phyloP scores from a whole-genome alignment of 345 rosid species.

The Dimocarpus longan region DNA sequence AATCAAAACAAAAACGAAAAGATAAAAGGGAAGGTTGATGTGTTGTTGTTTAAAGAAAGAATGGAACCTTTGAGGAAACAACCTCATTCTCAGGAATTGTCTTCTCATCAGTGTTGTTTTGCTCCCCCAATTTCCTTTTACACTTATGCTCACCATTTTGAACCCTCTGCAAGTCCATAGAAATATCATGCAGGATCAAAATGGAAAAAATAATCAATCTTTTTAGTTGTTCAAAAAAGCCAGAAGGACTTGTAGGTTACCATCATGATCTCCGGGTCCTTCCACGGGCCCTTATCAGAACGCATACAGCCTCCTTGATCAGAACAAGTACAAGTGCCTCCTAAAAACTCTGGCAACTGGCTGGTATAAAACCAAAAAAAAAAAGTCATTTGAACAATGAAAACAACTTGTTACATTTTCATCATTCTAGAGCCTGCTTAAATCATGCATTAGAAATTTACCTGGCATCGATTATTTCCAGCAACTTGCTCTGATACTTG shows the following conservation, averaged over 20 bases:
- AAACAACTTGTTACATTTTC: neutral
- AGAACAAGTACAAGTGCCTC: slow-evolving; percentile 91
- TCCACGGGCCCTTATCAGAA: slow-evolving; percentile 98
- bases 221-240: neutral
- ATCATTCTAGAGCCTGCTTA: neutral
- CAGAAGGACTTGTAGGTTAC: slow-evolving; percentile 32
- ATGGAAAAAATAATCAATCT: neutral
- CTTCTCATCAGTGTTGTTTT: slow-evolving; percentile 39
- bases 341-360: slow-evolving; percentile 88
- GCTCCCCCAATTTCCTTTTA: slow-evolving; percentile 35
- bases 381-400: neutral
- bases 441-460: slow-evolving; percentile 18
- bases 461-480: slow-evolving; percentile 89
- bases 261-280: slow-evolving; percentile 68
- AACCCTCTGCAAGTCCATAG: slow-evolving; percentile 57
- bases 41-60: neutral
- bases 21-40: neutral
- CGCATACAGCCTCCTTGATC: slow-evolving; percentile 86
- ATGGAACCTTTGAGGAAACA: slow-evolving; percentile 42
- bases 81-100: slow-evolving; percentile 51
- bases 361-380: slow-evolving; percentile 37
- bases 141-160: slow-evolving; percentile 74
- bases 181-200: slow-evolving; percentile 2
- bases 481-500: slow-evolving; percentile 92
- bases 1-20: neutral